Conservation (phyloP, 345 rosid genomes). For the Conringia planisiliqua region DNA sequence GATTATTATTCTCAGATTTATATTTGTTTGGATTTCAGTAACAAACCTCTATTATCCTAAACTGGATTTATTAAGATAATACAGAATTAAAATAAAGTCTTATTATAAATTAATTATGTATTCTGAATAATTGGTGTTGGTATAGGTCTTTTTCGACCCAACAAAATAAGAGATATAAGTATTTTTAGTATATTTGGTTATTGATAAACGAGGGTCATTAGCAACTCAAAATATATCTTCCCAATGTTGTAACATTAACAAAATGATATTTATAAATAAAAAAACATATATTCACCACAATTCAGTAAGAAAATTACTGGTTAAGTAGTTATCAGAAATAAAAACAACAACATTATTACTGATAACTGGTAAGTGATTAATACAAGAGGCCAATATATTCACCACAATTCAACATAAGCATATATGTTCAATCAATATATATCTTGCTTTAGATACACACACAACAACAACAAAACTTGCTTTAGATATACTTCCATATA, state of each 20-base stretch:
- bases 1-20: neutral
- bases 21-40: neutral
- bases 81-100: neutral
- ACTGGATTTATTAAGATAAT: neutral
- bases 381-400: too few relatives aligned
- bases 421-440: neutral
- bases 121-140: neutral
- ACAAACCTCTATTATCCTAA: neutral
- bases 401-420: too few relatives aligned
- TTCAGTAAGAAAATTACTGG: neutral
- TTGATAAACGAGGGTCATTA: neutral
- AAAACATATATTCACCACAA: too few relatives aligned
- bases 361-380: too few relatives aligned
- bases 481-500: neutral
- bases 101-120: neutral
- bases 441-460: neutral
- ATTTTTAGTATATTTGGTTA: neutral
- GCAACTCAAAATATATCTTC: neutral
- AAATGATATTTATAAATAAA: neutral
- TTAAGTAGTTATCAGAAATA: neutral
- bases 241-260: neutral
- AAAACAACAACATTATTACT: too few relatives aligned
- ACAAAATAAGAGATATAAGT: neutral
- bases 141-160: neutral
- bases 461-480: neutral